These are phyloP conservation scores for Chrysophaeum taylorii DNA, from an alignment of 352 stramenopile species.

Conservation along the genomic window DNA sequence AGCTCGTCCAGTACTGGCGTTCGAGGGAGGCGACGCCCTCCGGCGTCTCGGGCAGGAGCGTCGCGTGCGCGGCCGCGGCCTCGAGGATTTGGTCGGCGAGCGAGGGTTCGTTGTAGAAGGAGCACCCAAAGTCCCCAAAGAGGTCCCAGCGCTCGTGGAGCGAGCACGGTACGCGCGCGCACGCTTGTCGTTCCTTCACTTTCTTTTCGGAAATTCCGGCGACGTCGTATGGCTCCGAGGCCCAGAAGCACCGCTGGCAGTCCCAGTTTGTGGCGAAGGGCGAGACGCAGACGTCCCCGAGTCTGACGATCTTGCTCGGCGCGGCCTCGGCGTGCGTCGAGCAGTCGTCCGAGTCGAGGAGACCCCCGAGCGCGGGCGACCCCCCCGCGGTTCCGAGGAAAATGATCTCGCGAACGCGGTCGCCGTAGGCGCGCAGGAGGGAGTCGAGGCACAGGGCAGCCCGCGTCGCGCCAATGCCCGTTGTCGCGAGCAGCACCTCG, in stretches of 20 bases:
- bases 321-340: neutral
- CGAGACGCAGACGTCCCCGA: conserved; percentile 1
- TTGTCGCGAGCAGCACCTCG: neutral
- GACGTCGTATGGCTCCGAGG: neutral
- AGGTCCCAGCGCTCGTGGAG: conserved; percentile 5
- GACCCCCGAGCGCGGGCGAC: neutral
- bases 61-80: neutral
- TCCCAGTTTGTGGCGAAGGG: neutral
- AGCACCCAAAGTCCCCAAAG: conserved; percentile 6
- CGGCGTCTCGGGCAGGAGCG: neutral
- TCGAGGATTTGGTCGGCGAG: neutral
- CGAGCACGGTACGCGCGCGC: neutral
- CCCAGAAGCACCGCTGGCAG: conserved; percentile 7
- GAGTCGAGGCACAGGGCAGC: neutral
- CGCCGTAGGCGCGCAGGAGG: neutral
- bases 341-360: neutral
- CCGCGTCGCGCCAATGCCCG: neutral
- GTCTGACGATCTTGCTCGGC: neutral
- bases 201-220: too few species aligned
- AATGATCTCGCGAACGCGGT: neutral
- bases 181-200: too few species aligned
- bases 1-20: neutral
- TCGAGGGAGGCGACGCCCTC: neutral
- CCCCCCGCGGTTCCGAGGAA: neutral
- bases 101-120: neutral